phyloP scores from a whole-genome alignment of 805 yeast genomes.

The Barnettozyma californica region DNA sequence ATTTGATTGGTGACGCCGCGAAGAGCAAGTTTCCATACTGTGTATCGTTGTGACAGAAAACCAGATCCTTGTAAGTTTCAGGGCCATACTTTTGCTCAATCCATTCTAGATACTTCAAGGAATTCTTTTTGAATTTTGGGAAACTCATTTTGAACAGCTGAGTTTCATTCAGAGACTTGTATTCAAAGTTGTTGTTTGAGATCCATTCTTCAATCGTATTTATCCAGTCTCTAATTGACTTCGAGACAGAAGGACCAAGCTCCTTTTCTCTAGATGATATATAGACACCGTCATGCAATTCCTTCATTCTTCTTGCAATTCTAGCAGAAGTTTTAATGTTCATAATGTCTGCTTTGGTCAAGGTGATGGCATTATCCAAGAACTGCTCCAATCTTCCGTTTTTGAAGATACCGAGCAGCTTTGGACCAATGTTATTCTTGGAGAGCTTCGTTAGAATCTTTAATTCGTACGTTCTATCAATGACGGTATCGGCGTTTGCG shows the following conservation, averaged over 20 bases:
- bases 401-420: conserved; percentile 78
- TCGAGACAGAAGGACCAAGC: conserved; percentile 67
- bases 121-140: conserved; percentile 41
- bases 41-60: conserved; percentile 93
- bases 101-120: conserved; percentile 58
- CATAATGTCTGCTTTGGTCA: conserved; percentile 68
- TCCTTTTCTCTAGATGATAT: conserved; percentile 51
- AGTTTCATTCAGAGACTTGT: conserved; percentile 23
- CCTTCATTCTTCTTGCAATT: conserved; percentile 95
- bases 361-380: conserved; percentile 73
- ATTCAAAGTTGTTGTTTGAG: conserved; percentile 30
- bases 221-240: conserved; percentile 67
- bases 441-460: conserved; percentile 68
- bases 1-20: conserved; percentile 40
- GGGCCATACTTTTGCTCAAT: conserved; percentile 43
- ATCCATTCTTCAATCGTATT: conserved; percentile 39
- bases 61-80: conserved; percentile 44
- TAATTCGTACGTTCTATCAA: conserved; percentile 82
- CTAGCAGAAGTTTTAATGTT: conserved; percentile 71
- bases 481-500: conserved; percentile 75
- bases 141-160: conserved; percentile 43
- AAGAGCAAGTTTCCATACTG: conserved; percentile 91
- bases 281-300: conserved; percentile 76
- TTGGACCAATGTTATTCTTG: conserved; percentile 78
- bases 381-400: conserved; percentile 96